Evolutionary conservation across 2,329 filamentous ascomycete species (phyloP), one percentile per base, ranked within the genome.

Genomic region (Xylaria sp.): DNA sequence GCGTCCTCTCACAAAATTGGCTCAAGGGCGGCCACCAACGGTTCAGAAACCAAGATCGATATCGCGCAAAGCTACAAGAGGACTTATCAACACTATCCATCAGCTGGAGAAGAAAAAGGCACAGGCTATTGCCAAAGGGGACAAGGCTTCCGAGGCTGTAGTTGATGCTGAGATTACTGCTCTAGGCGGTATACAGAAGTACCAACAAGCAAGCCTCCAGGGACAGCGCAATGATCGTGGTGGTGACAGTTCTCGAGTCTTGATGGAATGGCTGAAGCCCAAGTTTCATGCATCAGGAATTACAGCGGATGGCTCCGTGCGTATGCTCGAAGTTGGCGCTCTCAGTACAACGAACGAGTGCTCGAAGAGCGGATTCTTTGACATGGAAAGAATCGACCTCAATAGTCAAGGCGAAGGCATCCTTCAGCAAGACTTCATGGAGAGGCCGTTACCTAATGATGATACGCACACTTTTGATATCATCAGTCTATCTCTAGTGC

Each of bases 361-460:
- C 80, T 95, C 94, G 0, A 88, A 84, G 69, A 92, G 91, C 70
- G 85, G 85, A 7, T 78, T 87, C 52, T 92, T 98, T 75, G 84
- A 92, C 44, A 89, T 97, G 75, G 88, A 90, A 70, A 89, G 94
- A 72, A 98, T 99, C 78, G 96, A 99, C 78, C 83, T 99, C 65
- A 92, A 97, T 80, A 96, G 94, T 69, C 94, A 97, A 77, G 91
- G 90, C 56, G 85, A 91, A 1, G 90, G 89, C 0, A 99, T 99
- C 73, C 78, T 90, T 66, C 90, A 97, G 80, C 94, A 98, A 78
- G 94, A 99, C 80, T 98, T 99, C 77, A 97, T 99, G 94, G 83
- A 93, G 74, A 87, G 94, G 32, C 92, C 94, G 0, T 80, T 95
- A 2, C 95, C 95, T 0, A 78, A 78, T 5, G 79, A 85, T 25